Percentiles rank a stretch among this genome's conserved stretches.
These are phyloP conservation scores for Arthrobotrys iridis DNA, from an alignment of 2,329 filamentous ascomycete species.

Conservation along the genomic window DNA sequence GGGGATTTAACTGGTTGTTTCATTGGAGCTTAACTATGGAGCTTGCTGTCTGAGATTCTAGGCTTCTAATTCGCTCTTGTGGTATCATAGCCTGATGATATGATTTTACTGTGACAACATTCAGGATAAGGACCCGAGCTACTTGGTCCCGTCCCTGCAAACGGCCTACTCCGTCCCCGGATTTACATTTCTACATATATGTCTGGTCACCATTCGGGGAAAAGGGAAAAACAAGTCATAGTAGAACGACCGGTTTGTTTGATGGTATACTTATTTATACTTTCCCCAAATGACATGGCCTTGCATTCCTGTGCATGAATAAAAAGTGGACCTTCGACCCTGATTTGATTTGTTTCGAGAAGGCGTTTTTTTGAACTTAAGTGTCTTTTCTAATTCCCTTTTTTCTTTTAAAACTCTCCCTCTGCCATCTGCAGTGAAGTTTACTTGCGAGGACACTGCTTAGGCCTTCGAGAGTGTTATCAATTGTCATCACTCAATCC, in stretches of 20 bases:
- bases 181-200: not conserved
- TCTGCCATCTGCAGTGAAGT: constrained; percentile 1
- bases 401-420: not conserved
- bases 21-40: not conserved
- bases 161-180: constrained; percentile 16
- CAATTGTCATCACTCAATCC: not conserved
- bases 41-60: not conserved
- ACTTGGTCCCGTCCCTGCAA: constrained; percentile 18
- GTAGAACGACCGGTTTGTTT: not conserved
- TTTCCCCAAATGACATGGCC: constrained; percentile 42
- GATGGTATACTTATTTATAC: constrained; percentile 23
- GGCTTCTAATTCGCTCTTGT: not conserved
- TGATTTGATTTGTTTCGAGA: constrained; percentile 15
- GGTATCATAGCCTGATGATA: not conserved
- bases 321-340: too few relatives aligned
- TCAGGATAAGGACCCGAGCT: constrained; percentile 34
- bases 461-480: not conserved
- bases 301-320: constrained; percentile 31
- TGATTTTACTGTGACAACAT: constrained; percentile 28
- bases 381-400: not conserved
- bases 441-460: constrained; percentile 1
- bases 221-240: constrained; percentile 24
- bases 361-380: constrained; percentile 41
- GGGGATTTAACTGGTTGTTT: not conserved
- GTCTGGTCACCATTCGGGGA: too few relatives aligned